phyloP scores from a whole-genome alignment of 805 yeast genomes.

The Pichia phayaonensis region DNA sequence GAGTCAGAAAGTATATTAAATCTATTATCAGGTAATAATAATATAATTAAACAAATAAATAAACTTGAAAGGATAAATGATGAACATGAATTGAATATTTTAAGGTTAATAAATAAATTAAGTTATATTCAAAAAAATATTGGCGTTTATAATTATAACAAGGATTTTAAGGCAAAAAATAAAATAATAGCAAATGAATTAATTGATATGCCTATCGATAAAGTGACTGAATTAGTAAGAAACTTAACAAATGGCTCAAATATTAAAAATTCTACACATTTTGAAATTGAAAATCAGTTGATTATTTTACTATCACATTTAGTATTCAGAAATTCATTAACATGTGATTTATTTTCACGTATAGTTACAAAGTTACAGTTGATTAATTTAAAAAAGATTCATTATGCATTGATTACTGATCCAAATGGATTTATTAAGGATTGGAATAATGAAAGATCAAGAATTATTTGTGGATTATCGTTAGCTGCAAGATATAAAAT shows the following conservation, averaged over 20 bases:
- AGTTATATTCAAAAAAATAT: slow-evolving; percentile 14
- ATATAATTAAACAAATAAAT: not conserved
- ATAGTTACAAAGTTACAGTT: slow-evolving; percentile 17
- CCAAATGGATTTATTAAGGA: slow-evolving; percentile 7
- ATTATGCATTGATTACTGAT: slow-evolving; percentile 7
- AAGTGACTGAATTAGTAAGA: slow-evolving; percentile 1
- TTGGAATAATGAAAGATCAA: slow-evolving; percentile 9
- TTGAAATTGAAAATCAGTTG: slow-evolving; percentile 11
- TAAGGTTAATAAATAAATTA: slow-evolving; percentile 10
- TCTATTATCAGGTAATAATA: not conserved
- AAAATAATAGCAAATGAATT: slow-evolving; percentile 1
- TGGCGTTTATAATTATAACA: slow-evolving; percentile 2
- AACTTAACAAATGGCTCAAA: not conserved
- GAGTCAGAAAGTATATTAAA: not conserved
- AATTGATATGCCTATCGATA: slow-evolving; percentile 6
- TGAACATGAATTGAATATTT: slow-evolving; percentile 10
- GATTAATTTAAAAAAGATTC: slow-evolving; percentile 10
- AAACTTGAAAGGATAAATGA: slow-evolving; percentile 9
- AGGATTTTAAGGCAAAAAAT: not conserved
- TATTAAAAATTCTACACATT: not conserved
- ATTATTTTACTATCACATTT: slow-evolving; percentile 18
- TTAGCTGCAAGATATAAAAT: slow-evolving; percentile 20
- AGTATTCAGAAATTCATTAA: slow-evolving; percentile 13
- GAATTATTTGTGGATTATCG: slow-evolving; percentile 15
- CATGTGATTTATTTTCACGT: slow-evolving; percentile 10